phyloP scores from a whole-genome alignment of 805 yeast species.

The Myxozyma udenii region DNA sequence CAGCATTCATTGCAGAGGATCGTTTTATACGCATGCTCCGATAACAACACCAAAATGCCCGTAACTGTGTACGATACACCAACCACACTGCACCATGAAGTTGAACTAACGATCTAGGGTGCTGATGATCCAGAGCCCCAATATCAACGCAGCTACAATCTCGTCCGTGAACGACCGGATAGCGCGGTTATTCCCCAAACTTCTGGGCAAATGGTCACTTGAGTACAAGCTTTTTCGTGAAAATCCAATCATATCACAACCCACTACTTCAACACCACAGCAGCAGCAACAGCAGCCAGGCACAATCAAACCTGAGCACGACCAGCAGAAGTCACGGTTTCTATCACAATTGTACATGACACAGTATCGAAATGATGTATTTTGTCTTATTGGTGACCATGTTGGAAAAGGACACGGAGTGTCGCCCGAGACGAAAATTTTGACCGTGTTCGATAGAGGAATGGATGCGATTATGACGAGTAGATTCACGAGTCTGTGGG shows the following conservation, averaged over 20 bases:
- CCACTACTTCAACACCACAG: too few species aligned
- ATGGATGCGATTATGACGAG: slow-evolving; percentile 54
- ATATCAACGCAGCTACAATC: slow-evolving; percentile 44
- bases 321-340: slow-evolving; percentile 17
- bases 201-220: slow-evolving; percentile 64
- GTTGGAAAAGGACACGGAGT: neutral
- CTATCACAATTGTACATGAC: slow-evolving; percentile 37
- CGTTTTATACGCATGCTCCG: too few species aligned
- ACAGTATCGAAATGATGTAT: slow-evolving; percentile 34
- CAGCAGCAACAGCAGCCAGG: slow-evolving; percentile 2
- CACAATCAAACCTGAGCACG: neutral
- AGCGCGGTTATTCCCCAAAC: slow-evolving; percentile 61
- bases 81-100: too few species aligned
- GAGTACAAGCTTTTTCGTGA: slow-evolving; percentile 65
- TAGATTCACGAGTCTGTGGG: slow-evolving; percentile 69
- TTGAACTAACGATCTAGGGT: slow-evolving; percentile 10
- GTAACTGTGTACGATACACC: too few species aligned
- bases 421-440: slow-evolving; percentile 1
- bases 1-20: too few species aligned
- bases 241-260: slow-evolving; percentile 44
- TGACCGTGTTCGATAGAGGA: slow-evolving; percentile 51
- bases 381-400: slow-evolving; percentile 32
- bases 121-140: slow-evolving; percentile 14
- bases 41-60: too few species aligned
- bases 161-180: slow-evolving; percentile 68